A percentile compares a stretch with the other conserved stretches of the same genome.
phyloP scores from a whole-genome alignment of 768 basidiomycete genomes.

The Suillus subaureus region DNA sequence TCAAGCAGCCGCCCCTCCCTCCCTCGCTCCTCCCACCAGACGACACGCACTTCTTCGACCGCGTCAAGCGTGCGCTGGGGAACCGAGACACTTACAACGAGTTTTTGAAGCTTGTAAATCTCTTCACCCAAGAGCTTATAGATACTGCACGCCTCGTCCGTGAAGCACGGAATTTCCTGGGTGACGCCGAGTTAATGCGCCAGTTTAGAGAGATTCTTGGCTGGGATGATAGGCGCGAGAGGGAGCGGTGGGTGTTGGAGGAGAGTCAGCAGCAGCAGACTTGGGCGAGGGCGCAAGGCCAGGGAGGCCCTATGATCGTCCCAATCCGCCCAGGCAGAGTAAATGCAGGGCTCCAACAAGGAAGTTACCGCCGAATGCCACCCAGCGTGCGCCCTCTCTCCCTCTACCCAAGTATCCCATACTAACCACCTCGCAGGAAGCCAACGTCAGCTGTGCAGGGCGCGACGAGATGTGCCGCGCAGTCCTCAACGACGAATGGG shows the following conservation, averaged over 20 bases:
- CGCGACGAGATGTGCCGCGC: constrained; percentile 96
- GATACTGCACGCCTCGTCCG: constrained; percentile 83
- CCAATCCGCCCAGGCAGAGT: constrained; percentile 54
- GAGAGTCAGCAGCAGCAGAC: constrained; percentile 46
- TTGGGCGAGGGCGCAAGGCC: constrained; percentile 53
- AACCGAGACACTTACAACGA: constrained; percentile 86
- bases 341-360: constrained; percentile 73
- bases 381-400: constrained; percentile 57
- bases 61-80: constrained; percentile 74
- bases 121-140: constrained; percentile 94
- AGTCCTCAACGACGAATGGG: constrained; percentile 98
- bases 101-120: constrained; percentile 92
- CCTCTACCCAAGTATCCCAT: constrained; percentile 5
- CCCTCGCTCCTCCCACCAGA: constrained; percentile 35
- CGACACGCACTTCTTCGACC: constrained; percentile 89
- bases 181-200: constrained; percentile 75
- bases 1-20: constrained; percentile 24
- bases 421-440: constrained; percentile 56
- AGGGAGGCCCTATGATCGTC: constrained; percentile 37
- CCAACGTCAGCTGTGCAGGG: constrained; percentile 87
- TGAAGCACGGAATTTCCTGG: constrained; percentile 75
- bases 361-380: constrained; percentile 90
- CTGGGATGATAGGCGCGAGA: constrained; percentile 77
- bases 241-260: constrained; percentile 52
- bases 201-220: constrained; percentile 87